phyloP scores from a whole-genome alignment of 768 basidiomycete species.

The Serpula lacrymans region DNA sequence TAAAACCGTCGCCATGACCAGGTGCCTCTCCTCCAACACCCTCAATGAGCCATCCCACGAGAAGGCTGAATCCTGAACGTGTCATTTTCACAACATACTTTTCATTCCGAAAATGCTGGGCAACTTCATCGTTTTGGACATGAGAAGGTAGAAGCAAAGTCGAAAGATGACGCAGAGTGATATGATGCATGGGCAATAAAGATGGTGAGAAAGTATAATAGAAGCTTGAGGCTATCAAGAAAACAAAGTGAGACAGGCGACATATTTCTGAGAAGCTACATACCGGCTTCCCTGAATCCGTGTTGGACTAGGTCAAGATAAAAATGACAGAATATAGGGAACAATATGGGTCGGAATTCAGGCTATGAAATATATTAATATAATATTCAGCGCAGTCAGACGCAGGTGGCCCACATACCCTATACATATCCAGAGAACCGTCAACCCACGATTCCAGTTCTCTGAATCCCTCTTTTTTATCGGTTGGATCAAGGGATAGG shows the following conservation, averaged over 20 bases:
- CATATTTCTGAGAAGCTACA: conserved; percentile 20
- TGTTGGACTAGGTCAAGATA: conserved; percentile 92
- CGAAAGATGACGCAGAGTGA: conserved; percentile 73
- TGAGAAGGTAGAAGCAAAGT: conserved; percentile 80
- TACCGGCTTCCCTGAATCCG: conserved; percentile 88
- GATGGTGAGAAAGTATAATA: conserved; percentile 67
- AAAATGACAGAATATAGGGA: conserved; percentile 96
- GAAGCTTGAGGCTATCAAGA: conserved; percentile 64
- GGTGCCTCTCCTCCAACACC: conserved; percentile 83
- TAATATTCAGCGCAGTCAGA: conserved; percentile 4
- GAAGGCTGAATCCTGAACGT: conserved; percentile 84
- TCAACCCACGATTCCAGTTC: conserved; percentile 89
- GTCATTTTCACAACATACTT: conserved; percentile 91
- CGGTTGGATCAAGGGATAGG: conserved; percentile 75
- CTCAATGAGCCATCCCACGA: conserved; percentile 96
- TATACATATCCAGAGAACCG: conserved; percentile 88
- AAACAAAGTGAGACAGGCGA: conserved; percentile 6
- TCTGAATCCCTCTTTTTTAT: conserved; percentile 81
- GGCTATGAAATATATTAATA: conserved; percentile 70
- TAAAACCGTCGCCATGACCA: conserved; percentile 75
- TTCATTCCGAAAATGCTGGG: conserved; percentile 82
- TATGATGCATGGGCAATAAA: conserved; percentile 60
- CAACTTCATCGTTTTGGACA: conserved; percentile 77
- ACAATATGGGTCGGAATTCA: conserved; percentile 89
- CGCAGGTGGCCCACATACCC: conserved; percentile 44